These are phyloP conservation scores for Moesziomyces sp. DNA, from an alignment of 1,284 basidiomycete species.

Conservation along the genomic window DNA sequence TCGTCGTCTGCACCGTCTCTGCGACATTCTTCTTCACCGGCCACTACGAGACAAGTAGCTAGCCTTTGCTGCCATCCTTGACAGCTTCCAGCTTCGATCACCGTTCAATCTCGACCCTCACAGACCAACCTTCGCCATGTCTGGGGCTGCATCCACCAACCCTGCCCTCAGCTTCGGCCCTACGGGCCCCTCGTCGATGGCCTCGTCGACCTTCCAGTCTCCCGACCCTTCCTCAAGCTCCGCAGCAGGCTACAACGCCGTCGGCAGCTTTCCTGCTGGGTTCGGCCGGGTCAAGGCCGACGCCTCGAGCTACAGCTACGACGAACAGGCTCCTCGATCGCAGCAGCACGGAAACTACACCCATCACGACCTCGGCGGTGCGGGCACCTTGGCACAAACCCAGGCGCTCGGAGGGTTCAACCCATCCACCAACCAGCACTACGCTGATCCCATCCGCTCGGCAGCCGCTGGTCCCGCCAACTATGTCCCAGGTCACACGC, in stretches of 20 bases:
- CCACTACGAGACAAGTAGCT: slow-evolving; percentile 1
- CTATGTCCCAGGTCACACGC: slow-evolving; percentile 25
- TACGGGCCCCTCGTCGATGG: slow-evolving; percentile 21
- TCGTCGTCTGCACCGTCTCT: slow-evolving; percentile 12
- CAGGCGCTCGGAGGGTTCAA: slow-evolving; percentile 41
- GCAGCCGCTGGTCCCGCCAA: slow-evolving; percentile 9
- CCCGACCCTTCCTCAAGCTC: slow-evolving; percentile 39
- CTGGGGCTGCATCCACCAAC: slow-evolving; percentile 43
- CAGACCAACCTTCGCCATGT: slow-evolving; percentile 15
- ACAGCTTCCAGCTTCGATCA: not conserved
- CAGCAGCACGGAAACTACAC: slow-evolving; percentile 47
- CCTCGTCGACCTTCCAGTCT: slow-evolving; percentile 32
- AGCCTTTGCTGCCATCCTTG: not conserved
- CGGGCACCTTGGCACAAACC: slow-evolving; percentile 29
- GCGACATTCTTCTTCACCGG: not conserved
- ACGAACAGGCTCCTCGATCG: slow-evolving; percentile 47
- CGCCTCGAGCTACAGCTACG: slow-evolving; percentile 28
- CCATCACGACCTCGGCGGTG: slow-evolving; percentile 38
- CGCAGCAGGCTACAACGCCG: slow-evolving; percentile 19
- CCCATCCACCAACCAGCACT: slow-evolving; percentile 30
- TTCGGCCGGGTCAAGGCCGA: slow-evolving; percentile 40
- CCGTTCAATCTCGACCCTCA: not conserved
- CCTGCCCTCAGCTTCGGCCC: slow-evolving; percentile 40
- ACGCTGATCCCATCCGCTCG: slow-evolving; percentile 17
- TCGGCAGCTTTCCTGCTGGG: slow-evolving; percentile 24